These are phyloP conservation scores for Leishmania tarentolae DNA, from an alignment of 208 protist species.

Conservation along the genomic window DNA sequence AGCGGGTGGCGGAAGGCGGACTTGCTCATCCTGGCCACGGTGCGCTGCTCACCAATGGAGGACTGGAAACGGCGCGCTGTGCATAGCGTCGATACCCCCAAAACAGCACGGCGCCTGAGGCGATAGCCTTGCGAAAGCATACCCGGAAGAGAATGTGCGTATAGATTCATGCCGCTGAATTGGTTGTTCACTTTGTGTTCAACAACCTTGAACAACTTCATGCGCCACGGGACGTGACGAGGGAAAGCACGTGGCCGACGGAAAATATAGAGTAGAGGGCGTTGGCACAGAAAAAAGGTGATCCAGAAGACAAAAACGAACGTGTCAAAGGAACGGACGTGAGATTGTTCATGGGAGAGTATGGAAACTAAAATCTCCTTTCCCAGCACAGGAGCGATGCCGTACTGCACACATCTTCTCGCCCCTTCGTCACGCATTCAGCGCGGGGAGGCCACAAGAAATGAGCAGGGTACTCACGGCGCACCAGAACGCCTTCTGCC, in stretches of 20 bases:
- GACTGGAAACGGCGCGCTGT: constrained; percentile 41
- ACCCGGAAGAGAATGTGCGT: neutral
- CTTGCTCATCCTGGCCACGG: constrained; percentile 51
- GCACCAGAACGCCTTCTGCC: neutral
- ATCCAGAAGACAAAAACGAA: neutral
- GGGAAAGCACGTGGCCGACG: neutral
- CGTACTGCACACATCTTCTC: neutral
- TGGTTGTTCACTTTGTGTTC: too few species aligned
- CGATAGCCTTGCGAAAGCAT: neutral
- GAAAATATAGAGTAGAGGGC: neutral
- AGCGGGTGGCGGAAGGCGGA: constrained; percentile 68
- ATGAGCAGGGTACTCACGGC: neutral
- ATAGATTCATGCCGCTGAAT: neutral
- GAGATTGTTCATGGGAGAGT: neutral
- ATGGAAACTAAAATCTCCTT: neutral
- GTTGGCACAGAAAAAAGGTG: neutral
- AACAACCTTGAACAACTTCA: neutral
- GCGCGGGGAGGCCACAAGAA: neutral
- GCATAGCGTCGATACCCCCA: neutral
- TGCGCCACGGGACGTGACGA: neutral
- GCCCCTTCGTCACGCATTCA: neutral
- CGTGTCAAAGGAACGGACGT: neutral
- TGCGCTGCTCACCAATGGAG: constrained; percentile 52
- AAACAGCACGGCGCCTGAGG: neutral
- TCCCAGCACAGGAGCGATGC: neutral